Conservation (phyloP, 257 asterid genomes). For the Plantago ovata region DNA sequence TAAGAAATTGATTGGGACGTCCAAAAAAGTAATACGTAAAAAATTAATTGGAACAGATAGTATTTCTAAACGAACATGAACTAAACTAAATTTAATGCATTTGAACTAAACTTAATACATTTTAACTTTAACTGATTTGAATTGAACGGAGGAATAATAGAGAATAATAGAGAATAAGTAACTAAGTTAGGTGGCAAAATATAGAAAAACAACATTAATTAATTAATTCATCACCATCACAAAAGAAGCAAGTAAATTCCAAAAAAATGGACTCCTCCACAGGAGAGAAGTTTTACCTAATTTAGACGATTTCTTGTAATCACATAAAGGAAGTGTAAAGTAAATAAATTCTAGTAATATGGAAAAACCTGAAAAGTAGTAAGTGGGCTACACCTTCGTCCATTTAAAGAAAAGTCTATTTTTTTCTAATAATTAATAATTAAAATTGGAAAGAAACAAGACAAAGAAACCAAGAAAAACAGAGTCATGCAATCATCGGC, state of each 20-base stretch:
- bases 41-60: too few relatives aligned
- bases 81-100: too few relatives aligned
- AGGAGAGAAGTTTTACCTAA: slow-evolving; percentile 32
- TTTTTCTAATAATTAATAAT: neutral
- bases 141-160: too few relatives aligned
- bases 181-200: neutral
- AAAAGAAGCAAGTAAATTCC: slow-evolving; percentile 6
- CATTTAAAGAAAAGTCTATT: slow-evolving; percentile 29
- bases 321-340: slow-evolving; percentile 9
- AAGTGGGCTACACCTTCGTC: slow-evolving; percentile 31
- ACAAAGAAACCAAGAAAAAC: slow-evolving; percentile 17
- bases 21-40: too few relatives aligned
- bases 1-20: too few relatives aligned
- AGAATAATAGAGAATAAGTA: too few relatives aligned
- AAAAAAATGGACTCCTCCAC: slow-evolving; percentile 16
- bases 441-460: slow-evolving; percentile 35
- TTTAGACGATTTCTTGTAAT: slow-evolving; percentile 17
- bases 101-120: too few relatives aligned
- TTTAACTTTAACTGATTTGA: too few relatives aligned
- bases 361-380: slow-evolving; percentile 31
- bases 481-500: slow-evolving; percentile 50
- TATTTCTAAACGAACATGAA: too few relatives aligned
- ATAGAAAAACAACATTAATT: neutral
- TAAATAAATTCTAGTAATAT: slow-evolving; percentile 15
- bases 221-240: too few relatives aligned